Base-by-base conservation (phyloP, 148 eudicot genomes). In the Silene conica region DNA sequence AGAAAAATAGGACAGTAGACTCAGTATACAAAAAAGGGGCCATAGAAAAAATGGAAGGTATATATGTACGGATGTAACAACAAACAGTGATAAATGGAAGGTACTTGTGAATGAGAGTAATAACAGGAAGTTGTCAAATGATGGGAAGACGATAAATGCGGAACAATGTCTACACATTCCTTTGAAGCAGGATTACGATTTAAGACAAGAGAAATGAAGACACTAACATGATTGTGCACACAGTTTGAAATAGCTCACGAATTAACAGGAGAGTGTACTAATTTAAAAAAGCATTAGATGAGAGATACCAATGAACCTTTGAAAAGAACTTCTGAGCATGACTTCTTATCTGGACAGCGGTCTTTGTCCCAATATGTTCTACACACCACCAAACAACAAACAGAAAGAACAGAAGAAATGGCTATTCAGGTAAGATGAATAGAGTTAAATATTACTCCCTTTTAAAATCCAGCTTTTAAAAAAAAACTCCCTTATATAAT, bases 321-420 rank as follows among this genome's bases (percentile, higher is more conserved):
- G 98, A 87, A 82, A 93, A 93, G 86, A 93, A 93, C 63, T 93
- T 93, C 80, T 93, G 98, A 64, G 98, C 98, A 87, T 93, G 98
- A 82, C 98, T 93, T 87, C 98, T 86, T 73, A 93, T 93, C 88
- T 93, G 98, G 88, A 93, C 98, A 81, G 98, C 98, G 58, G 98
- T 93, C 89, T 93, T 93, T 69, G 98, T 89, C 76, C 98, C 97
- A 74, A 93, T 85, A 80, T 93, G 97, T 82, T 93, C 98, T 93
- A 91, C 83, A 73, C 75, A 81, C 54, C 83, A 83, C 76, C 85
- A 86, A 72, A 77, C 15, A 76, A 31, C 60, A 81, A 83, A 79
- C 19, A 73, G 59, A 73, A 72, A 63, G 69, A 67, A 67, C 55
- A 78, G 79, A 73, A 70, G 78, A 78, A 74, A 75, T 41, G 84